phyloP scores from a whole-genome alignment of 306 rosid species.

The Sicyos baderoa region DNA sequence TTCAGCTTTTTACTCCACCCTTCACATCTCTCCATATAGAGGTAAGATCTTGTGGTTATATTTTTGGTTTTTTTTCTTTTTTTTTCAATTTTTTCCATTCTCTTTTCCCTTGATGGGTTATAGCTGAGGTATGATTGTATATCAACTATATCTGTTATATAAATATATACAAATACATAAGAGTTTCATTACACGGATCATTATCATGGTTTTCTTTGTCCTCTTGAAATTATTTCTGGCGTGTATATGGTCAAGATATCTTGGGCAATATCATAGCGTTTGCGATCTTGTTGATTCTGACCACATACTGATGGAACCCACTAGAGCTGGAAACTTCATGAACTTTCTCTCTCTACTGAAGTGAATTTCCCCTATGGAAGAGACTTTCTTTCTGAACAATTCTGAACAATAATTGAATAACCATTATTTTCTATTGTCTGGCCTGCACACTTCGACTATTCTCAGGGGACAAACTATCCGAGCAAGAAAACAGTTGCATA shows the following conservation, averaged over 20 bases:
- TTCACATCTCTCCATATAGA: slow-evolving; percentile 21
- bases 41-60: slow-evolving; percentile 24
- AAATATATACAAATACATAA: slow-evolving; percentile 15
- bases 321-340: neutral
- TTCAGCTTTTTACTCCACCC: slow-evolving; percentile 23
- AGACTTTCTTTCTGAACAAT: neutral
- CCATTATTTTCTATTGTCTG: no score
- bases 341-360: neutral
- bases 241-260: neutral
- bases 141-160: slow-evolving; percentile 36
- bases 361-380: neutral
- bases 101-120: slow-evolving; percentile 20
- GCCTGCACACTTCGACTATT: no score
- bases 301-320: neutral
- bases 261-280: neutral
- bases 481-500: no score
- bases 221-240: neutral
- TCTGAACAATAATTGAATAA: neutral
- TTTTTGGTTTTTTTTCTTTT: neutral
- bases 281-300: slow-evolving; percentile 1
- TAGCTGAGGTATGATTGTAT: slow-evolving; percentile 49
- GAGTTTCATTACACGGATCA: neutral
- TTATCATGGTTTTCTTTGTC: neutral
- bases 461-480: no score
- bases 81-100: no score